These are phyloP conservation scores for Emergomyces pasteurianus DNA, from an alignment of 2,329 filamentous ascomycete species.

Conservation along the genomic window DNA sequence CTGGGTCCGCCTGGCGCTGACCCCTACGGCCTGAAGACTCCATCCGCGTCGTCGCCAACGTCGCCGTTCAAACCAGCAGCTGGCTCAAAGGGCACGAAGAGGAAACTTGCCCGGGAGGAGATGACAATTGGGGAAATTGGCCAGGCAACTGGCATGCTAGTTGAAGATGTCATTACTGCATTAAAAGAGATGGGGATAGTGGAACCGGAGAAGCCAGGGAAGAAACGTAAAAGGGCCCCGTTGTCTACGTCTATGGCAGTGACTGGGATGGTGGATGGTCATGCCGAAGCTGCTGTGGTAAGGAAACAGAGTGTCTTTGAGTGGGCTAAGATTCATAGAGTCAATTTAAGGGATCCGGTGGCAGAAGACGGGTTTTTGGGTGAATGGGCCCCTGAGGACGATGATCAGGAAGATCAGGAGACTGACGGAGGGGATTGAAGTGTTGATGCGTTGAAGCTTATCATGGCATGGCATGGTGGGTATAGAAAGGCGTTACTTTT, in stretches of 20 bases:
- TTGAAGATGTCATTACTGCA: slow-evolving; percentile 69
- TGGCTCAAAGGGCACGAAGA: slow-evolving; percentile 29
- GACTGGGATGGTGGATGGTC: neutral
- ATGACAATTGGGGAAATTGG: slow-evolving; percentile 63
- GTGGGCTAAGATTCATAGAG: slow-evolving; percentile 53
- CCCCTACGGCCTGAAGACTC: slow-evolving; percentile 14
- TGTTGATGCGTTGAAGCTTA: slow-evolving; percentile 3
- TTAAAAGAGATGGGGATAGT: slow-evolving; percentile 70
- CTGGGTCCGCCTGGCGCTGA: slow-evolving; percentile 19
- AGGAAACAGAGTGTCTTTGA: slow-evolving; percentile 48
- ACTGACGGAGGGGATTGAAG: slow-evolving; percentile 18
- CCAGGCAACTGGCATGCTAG: slow-evolving; percentile 66
- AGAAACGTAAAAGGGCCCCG: slow-evolving; percentile 39
- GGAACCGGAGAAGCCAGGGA: slow-evolving; percentile 38
- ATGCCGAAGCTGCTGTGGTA: slow-evolving; percentile 31
- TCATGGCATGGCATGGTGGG: neutral
- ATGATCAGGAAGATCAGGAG: neutral
- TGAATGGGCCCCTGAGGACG: slow-evolving; percentile 44
- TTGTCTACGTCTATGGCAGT: neutral
- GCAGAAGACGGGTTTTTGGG: slow-evolving; percentile 64
- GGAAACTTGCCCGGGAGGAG: slow-evolving; percentile 31
- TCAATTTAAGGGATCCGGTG: slow-evolving; percentile 55
- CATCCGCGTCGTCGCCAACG: neutral
- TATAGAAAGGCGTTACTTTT: slow-evolving; percentile 6
- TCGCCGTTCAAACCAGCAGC: neutral